A percentile compares a stretch with the other conserved stretches of the same genome.
Evolutionary conservation across 441 rosid species (phyloP).

Genomic region (Codiaeum variegatum): DNA sequence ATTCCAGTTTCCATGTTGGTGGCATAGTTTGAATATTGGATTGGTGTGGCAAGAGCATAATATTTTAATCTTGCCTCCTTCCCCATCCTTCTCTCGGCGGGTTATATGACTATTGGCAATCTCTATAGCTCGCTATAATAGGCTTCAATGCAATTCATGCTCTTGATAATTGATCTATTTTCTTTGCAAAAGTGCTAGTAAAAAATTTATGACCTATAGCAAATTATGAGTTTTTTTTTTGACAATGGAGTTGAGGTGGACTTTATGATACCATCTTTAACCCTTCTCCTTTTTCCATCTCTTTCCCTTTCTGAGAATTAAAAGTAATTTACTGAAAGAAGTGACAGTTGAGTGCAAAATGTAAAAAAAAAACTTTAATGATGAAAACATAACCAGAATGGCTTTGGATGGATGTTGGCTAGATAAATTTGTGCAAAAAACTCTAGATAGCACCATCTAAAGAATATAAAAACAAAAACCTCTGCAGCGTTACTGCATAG

Average conservation of each 20-base stretch:
- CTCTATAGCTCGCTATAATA: background rate
- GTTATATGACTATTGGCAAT: background rate
- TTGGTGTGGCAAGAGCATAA: background rate
- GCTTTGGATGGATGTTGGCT: too few relatives aligned
- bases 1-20: background rate
- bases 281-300: background rate
- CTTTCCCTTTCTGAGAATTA: too few relatives aligned
- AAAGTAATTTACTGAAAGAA: background rate
- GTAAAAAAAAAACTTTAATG: too few relatives aligned
- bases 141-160: background rate
- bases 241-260: background rate
- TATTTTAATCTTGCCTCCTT: background rate
- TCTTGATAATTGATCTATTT: background rate
- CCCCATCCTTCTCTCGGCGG: background rate
- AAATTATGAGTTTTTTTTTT: background rate
- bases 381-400: too few relatives aligned
- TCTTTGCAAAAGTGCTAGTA: background rate
- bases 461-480: background rate
- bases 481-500: background rate
- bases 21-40: background rate
- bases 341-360: background rate
- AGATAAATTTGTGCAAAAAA: too few relatives aligned
- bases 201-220: background rate
- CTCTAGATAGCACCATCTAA: background rate
- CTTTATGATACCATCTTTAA: background rate